phyloP scores from a whole-genome alignment of 257 asterid genomes.

The Solanum chilense region DNA sequence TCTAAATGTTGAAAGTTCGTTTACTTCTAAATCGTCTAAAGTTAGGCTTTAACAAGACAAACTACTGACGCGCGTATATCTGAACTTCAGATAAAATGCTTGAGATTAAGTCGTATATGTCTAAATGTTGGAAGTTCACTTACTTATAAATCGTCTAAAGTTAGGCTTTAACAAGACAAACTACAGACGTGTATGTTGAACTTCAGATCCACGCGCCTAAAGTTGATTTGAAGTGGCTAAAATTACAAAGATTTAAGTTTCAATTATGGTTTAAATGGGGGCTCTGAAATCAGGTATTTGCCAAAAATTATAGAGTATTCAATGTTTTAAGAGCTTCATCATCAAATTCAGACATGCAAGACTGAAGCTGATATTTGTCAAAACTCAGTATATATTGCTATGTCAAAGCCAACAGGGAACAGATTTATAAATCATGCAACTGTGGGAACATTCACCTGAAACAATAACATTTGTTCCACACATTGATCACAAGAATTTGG shows the following conservation, averaged over 20 bases:
- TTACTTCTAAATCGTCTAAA: not conserved
- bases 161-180: not conserved
- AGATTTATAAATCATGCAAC: not conserved
- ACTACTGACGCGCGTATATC: not conserved
- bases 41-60: not conserved
- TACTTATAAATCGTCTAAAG: too few relatives aligned
- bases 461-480: constrained; percentile 5
- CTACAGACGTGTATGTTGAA: not conserved
- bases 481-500: constrained; percentile 11
- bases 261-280: not conserved
- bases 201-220: not conserved
- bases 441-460: constrained; percentile 1
- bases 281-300: not conserved
- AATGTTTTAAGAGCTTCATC: not conserved
- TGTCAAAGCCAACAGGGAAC: not conserved
- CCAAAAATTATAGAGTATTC: not conserved
- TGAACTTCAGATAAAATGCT: not conserved
- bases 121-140: not conserved
- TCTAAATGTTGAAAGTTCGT: not conserved
- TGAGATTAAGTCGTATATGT: not conserved
- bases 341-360: not conserved
- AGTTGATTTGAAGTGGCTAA: not conserved
- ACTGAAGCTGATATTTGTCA: not conserved
- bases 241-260: not conserved
- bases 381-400: not conserved